Evolutionary conservation across 1,284 basidiomycete genomes (phyloP), one percentile per base, ranked within the genome.

Genomic region (Ustilago shanxiensis): DNA sequence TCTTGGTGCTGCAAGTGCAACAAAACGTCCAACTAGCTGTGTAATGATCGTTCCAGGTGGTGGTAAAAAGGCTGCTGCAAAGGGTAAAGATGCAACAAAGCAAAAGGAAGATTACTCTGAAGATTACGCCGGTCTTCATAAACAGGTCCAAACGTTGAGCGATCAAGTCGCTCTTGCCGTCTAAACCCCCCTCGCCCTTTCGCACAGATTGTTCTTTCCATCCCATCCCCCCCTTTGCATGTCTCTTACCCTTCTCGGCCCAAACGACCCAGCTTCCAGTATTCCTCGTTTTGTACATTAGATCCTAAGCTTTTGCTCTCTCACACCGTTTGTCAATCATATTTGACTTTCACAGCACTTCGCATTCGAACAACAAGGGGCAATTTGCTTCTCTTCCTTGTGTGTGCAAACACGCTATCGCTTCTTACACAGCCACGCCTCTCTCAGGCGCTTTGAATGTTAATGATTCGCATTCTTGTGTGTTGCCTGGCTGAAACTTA

Each of bases 1-100:
- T 83, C 91, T 99, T 26, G 97, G 97, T 1, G 92, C 93, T 76
- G 95, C 96, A 16, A 95, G 94, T 83, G 93, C 94, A 59, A 99
- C 97, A 55, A 99, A 99, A 88, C 91, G 97, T 81, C 96, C 97
- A 45, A 99, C 97, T 51, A 95, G 94, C 82, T 98, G 95, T 87
- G 95, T 99, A 14, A 94, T 99, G 91, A 90, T 99, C 71, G 81
- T 86, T 39, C 84, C 82, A 14, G 72, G 79, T 20, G 83, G 82
- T 82, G 89, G 91, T 81, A 94, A 94, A 86, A 90, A 82, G 61
- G 86, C 90, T 81, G 92, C 91, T 75, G 85, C 87, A 60, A 92
- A 90, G 86, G 91, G 88, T 69, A 89, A 88, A 67, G 88, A 86
- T 63, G 66, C 74, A 20, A 68, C 67, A 53, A 82, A 82, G 61